Percentiles rank a stretch among this genome's conserved stretches.
Conservation (phyloP, 1,139 yeast genomes). For the Kluyveromyces marxianus region DNA sequence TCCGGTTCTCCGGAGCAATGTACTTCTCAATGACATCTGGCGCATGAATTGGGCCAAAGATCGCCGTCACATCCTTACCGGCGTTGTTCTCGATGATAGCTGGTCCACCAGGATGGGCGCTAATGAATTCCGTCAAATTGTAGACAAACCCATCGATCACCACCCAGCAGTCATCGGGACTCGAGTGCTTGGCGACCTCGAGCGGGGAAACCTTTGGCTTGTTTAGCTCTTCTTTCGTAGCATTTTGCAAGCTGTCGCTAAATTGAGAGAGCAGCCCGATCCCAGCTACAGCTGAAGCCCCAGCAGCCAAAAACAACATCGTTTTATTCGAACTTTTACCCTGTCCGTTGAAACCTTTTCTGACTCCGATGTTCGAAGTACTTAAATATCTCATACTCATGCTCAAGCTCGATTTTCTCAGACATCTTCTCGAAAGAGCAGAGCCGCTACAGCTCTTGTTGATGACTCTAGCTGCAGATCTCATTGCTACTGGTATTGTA, state of each 20-base stretch:
- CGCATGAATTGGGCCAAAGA: constrained; percentile 83
- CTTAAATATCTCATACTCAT: too few species aligned
- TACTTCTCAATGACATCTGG: constrained; percentile 60
- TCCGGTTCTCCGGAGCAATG: constrained; percentile 37
- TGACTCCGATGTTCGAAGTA: too few species aligned
- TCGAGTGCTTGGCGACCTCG: constrained; percentile 52
- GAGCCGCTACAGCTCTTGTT: background rate
- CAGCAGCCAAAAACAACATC: background rate
- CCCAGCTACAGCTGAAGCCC: background rate
- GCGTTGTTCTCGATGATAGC: constrained; percentile 67
- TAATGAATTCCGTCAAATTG: constrained; percentile 71
- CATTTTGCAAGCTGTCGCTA: constrained; percentile 8
- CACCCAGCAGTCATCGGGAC: constrained; percentile 77
- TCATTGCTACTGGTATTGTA: background rate
- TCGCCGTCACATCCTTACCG: constrained; percentile 85
- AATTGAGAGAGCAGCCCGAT: background rate
- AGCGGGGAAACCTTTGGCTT: constrained; percentile 30
- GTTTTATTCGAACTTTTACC: background rate
- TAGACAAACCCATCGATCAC: constrained; percentile 77
- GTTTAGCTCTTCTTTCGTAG: constrained; percentile 12
- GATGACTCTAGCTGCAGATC: background rate
- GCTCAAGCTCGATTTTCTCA: too few species aligned
- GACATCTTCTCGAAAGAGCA: too few species aligned
- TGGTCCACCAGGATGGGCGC: constrained; percentile 86
- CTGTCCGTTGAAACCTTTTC: background rate